Evolutionary conservation across 1,139 yeast species (phyloP).

Genomic region (Wickerhamomyces sp.): DNA sequence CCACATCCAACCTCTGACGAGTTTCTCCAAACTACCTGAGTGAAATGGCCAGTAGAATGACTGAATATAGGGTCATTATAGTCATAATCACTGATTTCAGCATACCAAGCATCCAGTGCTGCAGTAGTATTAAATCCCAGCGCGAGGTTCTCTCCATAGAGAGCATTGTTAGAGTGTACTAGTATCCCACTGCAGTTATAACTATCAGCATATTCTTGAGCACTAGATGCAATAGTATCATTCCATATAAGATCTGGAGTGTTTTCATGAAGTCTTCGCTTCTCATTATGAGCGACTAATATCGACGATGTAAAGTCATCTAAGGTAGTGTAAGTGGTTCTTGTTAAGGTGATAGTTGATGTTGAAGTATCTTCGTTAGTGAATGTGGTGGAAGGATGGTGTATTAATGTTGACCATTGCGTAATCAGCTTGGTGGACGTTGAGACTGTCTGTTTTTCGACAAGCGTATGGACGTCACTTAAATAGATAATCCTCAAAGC

Average conservation of each 20-base stretch:
- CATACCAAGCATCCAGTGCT: slow-evolving; percentile 51
- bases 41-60: slow-evolving; percentile 46
- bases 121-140: slow-evolving; percentile 44
- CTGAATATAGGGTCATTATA: slow-evolving; percentile 40
- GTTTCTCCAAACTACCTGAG: slow-evolving; percentile 48
- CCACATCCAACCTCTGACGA: slow-evolving; percentile 47
- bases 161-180: slow-evolving; percentile 40
- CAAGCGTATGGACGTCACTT: slow-evolving; percentile 3
- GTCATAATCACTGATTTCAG: slow-evolving; percentile 39
- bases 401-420: slow-evolving; percentile 8
- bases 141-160: slow-evolving; percentile 54
- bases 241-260: slow-evolving; percentile 41
- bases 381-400: slow-evolving; percentile 3
- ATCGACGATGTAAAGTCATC: slow-evolving; percentile 5
- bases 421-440: slow-evolving; percentile 4
- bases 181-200: slow-evolving; percentile 50
- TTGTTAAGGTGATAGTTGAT: slow-evolving; percentile 20
- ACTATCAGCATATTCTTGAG: slow-evolving; percentile 42
- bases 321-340: slow-evolving; percentile 23
- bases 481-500: slow-evolving; percentile 3
- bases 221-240: slow-evolving; percentile 29
- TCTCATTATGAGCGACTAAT: slow-evolving; percentile 35
- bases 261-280: slow-evolving; percentile 45
- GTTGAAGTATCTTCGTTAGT: slow-evolving; percentile 18
- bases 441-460: slow-evolving; percentile 1